Percentiles rank a stretch among this genome's conserved stretches.
These are phyloP conservation scores for Allium fistulosum DNA, from an alignment of 106 monocot genomes.

Conservation along the genomic window DNA sequence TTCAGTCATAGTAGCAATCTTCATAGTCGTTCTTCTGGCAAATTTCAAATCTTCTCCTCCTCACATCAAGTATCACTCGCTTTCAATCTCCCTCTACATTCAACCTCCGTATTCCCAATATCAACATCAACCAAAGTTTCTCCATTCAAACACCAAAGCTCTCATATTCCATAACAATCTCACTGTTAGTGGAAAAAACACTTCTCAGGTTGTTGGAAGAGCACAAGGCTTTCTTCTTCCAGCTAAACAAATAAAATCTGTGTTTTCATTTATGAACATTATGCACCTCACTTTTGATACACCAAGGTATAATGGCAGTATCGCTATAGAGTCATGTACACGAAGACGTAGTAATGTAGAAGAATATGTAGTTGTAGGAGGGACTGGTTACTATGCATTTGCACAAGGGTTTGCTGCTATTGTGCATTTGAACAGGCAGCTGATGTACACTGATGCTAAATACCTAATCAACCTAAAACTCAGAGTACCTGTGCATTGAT, in stretches of 20 bases:
- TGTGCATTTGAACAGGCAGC: not conserved
- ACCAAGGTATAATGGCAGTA: slow-evolving; percentile 38
- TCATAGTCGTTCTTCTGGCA: slow-evolving; percentile 36
- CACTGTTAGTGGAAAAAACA: slow-evolving; percentile 27
- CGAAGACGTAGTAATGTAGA: slow-evolving; percentile 5
- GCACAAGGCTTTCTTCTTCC: slow-evolving; percentile 45
- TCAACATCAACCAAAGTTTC: not conserved
- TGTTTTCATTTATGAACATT: slow-evolving; percentile 41
- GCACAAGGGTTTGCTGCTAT: slow-evolving; percentile 41
- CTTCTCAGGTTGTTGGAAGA: slow-evolving; percentile 31
- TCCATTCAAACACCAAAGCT: not conserved
- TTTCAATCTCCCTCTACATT: slow-evolving; percentile 38
- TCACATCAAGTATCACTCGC: not conserved
- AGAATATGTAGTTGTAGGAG: slow-evolving; percentile 39
- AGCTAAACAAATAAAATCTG: not conserved
- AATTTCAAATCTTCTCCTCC: slow-evolving; percentile 24
- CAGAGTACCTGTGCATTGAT: not conserved
- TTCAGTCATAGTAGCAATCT: slow-evolving; percentile 34
- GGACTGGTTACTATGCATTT: slow-evolving; percentile 52
- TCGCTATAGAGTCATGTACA: slow-evolving; percentile 31
- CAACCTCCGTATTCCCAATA: slow-evolving; percentile 8
- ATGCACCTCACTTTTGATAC: slow-evolving; percentile 35
- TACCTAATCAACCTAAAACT: slow-evolving; percentile 5
- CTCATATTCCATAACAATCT: slow-evolving; percentile 43
- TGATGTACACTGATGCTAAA: not conserved